Evolutionary conservation across 345 rosid genomes (phyloP), one percentile per base, ranked within the genome.

Genomic region (Garcia nutans): DNA sequence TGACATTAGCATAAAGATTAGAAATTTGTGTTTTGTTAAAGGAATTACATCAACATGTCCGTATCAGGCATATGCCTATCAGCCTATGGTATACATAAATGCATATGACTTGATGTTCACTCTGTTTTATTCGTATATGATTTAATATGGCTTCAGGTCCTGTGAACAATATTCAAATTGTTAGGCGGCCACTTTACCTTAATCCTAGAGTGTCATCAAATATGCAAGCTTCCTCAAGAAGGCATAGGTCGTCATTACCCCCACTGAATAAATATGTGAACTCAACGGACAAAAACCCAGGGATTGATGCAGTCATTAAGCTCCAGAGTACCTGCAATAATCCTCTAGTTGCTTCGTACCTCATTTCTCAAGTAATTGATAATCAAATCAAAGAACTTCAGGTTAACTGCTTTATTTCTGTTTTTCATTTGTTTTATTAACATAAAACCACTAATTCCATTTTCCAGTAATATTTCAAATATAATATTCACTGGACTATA

Each of bases 361-460:
- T 77, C 71, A 90, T 83, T 75, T 81, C 85, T 70, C 82, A 74
- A 74, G 82, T 83, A 68, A 84, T 92, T 66, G 79, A 82, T 41
- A 71, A 80, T 72, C 98, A 93, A 83, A 82, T 88, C 75, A 82
- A 83, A 85, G 90, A 88, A 77, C 85, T 93, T 59, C 87, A 89
- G 99, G 99, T 91, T 75, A 65, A 77, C 68, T 75, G 55, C 70
- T 67, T 33, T 12, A 22, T 13, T 2, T 10, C 10, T 44, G 41
- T 54, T 41, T 23, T 3, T 15, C 9, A 33, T 54, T 10, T 11
- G 13, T 47, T 50, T 71, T 9, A 23, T 44, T 22, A 42, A 58
- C 26, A 0, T 20, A 49, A 52, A 20, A 13, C 9, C 2, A 17
- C 15, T 9, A 23, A 26, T 24, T 16, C 5, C 7, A 22, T 50